These are phyloP conservation scores for Buddleja alternifolia DNA, from an alignment of 257 asterid species.

Conservation along the genomic window DNA sequence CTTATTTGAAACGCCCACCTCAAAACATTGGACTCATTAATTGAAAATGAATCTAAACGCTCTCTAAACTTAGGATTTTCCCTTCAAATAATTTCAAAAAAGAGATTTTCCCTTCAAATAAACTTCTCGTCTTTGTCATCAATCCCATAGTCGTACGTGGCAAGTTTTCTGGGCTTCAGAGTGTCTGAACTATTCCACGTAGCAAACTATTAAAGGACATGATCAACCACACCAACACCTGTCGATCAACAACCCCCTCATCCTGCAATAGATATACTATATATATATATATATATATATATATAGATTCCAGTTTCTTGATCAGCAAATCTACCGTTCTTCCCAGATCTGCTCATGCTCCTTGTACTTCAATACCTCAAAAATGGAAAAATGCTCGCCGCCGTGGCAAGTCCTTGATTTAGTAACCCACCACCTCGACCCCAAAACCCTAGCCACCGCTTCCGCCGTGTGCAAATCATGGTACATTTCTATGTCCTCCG, in stretches of 20 bases:
- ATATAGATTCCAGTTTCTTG: too few species aligned
- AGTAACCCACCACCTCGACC: conserved; percentile 59
- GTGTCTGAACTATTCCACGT: conserved; percentile 17
- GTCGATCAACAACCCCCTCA: conserved; percentile 17
- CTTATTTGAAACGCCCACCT: too few species aligned
- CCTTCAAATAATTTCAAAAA: too few species aligned
- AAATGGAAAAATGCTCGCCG: conserved; percentile 32
- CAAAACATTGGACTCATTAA: too few species aligned
- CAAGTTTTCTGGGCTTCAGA: not conserved
- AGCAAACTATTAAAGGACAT: not conserved
- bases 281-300: too few species aligned
- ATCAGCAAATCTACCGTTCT: too few species aligned
- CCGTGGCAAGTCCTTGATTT: conserved; percentile 78
- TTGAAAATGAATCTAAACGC: too few species aligned
- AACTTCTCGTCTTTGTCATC: too few species aligned
- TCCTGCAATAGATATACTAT: not conserved
- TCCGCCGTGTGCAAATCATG: conserved; percentile 73
- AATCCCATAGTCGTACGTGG: conserved; percentile 8
- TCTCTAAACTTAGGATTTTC: too few species aligned
- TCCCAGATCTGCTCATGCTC: too few species aligned
- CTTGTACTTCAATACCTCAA: too few species aligned
- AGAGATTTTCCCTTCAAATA: too few species aligned
- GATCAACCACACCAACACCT: conserved; percentile 4
- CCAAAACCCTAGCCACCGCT: conserved; percentile 62
- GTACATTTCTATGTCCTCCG: conserved; percentile 61